These are phyloP conservation scores for Mucor racemosus DNA, from an alignment of 371 early-diverging fungal genomes.

Conservation along the genomic window DNA sequence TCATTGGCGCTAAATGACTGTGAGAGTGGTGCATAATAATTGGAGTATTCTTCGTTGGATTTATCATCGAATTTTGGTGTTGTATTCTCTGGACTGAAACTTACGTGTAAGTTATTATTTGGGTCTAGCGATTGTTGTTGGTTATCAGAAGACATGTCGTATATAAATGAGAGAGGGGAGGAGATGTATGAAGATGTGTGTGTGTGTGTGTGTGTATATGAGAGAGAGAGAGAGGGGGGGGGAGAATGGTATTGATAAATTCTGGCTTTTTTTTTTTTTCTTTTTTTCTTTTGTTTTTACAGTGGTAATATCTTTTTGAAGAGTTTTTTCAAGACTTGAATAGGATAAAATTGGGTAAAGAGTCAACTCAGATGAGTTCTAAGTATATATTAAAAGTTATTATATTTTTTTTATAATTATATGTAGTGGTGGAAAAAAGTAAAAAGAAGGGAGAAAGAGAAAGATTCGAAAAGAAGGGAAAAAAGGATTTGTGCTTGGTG, in stretches of 20 bases:
- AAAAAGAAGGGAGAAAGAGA: neutral
- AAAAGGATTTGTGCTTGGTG: neutral
- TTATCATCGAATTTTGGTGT: constrained; percentile 8
- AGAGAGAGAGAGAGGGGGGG: too few relatives aligned
- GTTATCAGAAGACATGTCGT: constrained; percentile 11
- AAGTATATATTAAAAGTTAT: neutral
- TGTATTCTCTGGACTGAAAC: constrained; percentile 8
- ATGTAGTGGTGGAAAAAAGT: neutral
- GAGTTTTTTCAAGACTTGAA: neutral
- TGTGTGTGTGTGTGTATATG: neutral
- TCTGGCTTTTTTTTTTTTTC: neutral
- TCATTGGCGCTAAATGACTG: constrained; percentile 18
- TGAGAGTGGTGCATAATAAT: constrained; percentile 36
- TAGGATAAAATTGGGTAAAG: neutral
- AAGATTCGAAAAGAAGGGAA: neutral
- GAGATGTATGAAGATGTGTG: neutral
- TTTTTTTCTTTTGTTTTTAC: neutral
- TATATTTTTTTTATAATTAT: neutral
- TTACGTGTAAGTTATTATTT: constrained; percentile 19
- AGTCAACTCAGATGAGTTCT: neutral
- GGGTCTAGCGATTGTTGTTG: neutral
- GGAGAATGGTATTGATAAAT: neutral
- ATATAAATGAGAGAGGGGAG: neutral
- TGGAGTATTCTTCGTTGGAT: constrained; percentile 23
- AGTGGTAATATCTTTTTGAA: neutral